These are phyloP conservation scores for Malus fusca DNA, from an alignment of 306 rosid genomes.

Conservation along the genomic window DNA sequence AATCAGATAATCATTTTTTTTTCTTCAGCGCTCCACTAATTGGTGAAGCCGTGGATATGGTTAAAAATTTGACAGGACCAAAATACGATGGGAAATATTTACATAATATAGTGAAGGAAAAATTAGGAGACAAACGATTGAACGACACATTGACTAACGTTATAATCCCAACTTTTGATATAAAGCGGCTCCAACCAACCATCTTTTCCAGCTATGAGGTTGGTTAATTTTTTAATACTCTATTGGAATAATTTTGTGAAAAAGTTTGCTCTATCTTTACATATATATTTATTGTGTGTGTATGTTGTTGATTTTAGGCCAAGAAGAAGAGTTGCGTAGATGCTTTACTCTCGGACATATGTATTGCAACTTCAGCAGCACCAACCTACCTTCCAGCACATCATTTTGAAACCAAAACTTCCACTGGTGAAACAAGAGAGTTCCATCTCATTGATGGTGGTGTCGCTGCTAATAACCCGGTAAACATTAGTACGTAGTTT, in stretches of 20 bases:
- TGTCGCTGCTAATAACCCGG: slow-evolving; percentile 46
- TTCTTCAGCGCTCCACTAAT: not conserved
- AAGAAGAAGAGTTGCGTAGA: slow-evolving; percentile 12
- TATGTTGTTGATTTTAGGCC: slow-evolving; percentile 9
- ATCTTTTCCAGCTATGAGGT: slow-evolving; percentile 37
- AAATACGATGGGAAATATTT: slow-evolving; percentile 31
- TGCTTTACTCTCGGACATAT: slow-evolving; percentile 34
- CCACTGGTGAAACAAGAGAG: slow-evolving; percentile 16
- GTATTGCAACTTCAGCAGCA: slow-evolving; percentile 43
- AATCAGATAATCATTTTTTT: not conserved
- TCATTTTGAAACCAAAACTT: slow-evolving; percentile 17
- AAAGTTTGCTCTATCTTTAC: not conserved
- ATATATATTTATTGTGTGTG: not conserved
- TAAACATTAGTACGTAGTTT: not conserved
- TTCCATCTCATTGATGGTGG: slow-evolving; percentile 43
- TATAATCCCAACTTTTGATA: slow-evolving; percentile 38
- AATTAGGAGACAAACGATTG: slow-evolving; percentile 18
- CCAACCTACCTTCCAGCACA: slow-evolving; percentile 37
- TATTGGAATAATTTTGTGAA: not conserved
- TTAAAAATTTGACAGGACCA: slow-evolving; percentile 22
- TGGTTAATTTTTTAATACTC: too few species aligned
- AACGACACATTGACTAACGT: slow-evolving; percentile 34
- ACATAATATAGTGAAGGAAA: slow-evolving; percentile 24
- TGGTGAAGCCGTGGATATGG: not conserved
- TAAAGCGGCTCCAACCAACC: slow-evolving; percentile 27